phyloP scores from a whole-genome alignment of 139 green algal genomes.

The Coelastrella sp. region DNA sequence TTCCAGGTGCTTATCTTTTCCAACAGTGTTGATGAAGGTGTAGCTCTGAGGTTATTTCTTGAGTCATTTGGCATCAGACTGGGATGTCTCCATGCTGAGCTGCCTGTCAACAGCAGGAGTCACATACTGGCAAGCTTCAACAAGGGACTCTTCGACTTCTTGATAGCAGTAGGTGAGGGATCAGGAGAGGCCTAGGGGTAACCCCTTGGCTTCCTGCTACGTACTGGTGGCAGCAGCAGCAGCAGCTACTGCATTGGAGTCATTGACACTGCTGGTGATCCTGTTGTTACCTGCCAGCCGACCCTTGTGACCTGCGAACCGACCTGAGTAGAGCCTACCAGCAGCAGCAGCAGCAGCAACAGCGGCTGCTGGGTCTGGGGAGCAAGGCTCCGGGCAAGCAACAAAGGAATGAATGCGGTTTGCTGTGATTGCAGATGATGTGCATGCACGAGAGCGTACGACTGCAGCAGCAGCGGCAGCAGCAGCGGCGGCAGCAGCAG shows the following conservation, averaged over 20 bases:
- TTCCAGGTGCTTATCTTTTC: conserved; percentile 89
- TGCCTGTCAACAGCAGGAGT: conserved; percentile 86
- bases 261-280: neutral
- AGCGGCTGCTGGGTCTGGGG: no score
- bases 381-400: neutral
- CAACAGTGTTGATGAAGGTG: conserved; percentile 80
- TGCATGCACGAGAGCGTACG: conserved; percentile 57
- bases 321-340: neutral
- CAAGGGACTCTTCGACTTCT: conserved; percentile 91
- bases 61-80: conserved; percentile 91
- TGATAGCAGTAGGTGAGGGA: conserved; percentile 86
- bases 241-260: neutral
- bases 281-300: no score
- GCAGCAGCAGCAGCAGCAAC: neutral
- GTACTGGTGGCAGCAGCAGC: neutral
- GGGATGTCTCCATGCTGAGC: conserved; percentile 85
- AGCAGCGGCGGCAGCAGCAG: conserved; percentile 23
- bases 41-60: conserved; percentile 91
- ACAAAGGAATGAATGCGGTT: neutral
- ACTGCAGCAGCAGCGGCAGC: conserved; percentile 26
- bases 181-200: neutral
- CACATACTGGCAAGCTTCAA: conserved; percentile 73
- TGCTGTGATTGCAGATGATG: conserved; percentile 62
- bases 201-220: neutral
- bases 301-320: neutral